These are phyloP conservation scores for Quercus tomentella DNA, from an alignment of 331 rosid species.

Conservation along the genomic window DNA sequence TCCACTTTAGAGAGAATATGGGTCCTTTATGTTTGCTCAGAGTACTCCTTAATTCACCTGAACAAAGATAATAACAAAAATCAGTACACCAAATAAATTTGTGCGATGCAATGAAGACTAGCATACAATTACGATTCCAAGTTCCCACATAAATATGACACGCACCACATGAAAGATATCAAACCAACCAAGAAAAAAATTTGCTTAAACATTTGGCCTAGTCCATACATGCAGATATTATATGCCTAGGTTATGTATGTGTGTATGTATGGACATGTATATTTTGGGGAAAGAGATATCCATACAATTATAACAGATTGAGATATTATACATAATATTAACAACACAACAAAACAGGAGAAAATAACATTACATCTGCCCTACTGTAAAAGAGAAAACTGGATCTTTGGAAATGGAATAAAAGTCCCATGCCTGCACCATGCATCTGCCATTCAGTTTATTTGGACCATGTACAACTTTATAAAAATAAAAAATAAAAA, in stretches of 20 bases:
- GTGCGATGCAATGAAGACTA: background rate
- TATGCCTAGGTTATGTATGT: background rate
- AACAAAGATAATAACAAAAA: constrained; percentile 22
- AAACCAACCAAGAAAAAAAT: background rate
- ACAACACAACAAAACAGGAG: background rate
- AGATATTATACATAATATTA: background rate
- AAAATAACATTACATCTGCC: no score
- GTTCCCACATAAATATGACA: background rate
- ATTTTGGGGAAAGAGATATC: background rate
- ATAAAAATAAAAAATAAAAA: no score
- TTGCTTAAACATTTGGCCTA: background rate
- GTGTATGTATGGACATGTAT: no score
- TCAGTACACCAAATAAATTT: background rate
- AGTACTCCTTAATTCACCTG: constrained; percentile 85
- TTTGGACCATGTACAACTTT: no score
- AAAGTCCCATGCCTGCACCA: no score
- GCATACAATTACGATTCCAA: background rate
- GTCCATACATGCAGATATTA: background rate
- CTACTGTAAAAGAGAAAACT: background rate
- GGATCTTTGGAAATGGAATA: background rate
- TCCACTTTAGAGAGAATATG: constrained; percentile 96
- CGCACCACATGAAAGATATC: background rate
- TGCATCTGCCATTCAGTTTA: no score
- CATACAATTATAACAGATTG: background rate
- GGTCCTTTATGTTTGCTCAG: constrained; percentile 89